Base-by-base conservation (phyloP, 495 filamentous ascomycete genomes). In the Tuber calosporum region DNA sequence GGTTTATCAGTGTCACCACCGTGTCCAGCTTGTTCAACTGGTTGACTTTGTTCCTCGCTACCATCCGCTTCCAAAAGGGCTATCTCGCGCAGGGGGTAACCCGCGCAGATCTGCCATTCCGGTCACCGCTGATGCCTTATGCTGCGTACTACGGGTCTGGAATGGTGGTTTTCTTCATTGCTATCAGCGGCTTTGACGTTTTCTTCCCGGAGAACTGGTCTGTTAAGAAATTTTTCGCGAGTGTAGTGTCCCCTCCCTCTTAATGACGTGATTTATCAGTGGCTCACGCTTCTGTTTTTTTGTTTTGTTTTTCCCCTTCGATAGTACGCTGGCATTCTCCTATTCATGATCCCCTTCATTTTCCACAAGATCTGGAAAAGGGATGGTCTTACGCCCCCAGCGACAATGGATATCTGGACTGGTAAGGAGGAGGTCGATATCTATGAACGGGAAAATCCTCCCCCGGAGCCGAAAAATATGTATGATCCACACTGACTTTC, bases 351-450 rank as follows among this genome's bases (percentile, higher is more conserved):
- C 36, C 82, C 91, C 34, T 91, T 87, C 76, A 66, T 86, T 1
- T 85, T 85, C 40, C 89, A 86, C 77, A 89, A 89, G 78, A 39
- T 77, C 48, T 80, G 70, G 68, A 67, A 34, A 26, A 77, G 77
- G 41, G 85, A 84, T 0, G 84, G 81, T 74, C 75, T 86, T 41
- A 85, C 89, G 67, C 80, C 83, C 7, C 80, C 86, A 7, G 83
- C 77, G 15, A 84, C 89, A 39, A 86, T 87, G 71, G 90, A 91
- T 77, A 85, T 91, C 40, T 86, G 82, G 76, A 89, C 84, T 37
- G 89, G 89, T 15, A 90, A 90, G 82, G 86, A 84, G 6, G 88
- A 87, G 68, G 77, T 90, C 39, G 89, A 91, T 83, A 83, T 83
- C 1, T 82, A 86, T 71, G 84, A 86, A 75, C 81, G 78, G 17